phyloP scores from a whole-genome alignment of 176 grass and related monocot genomes.

The Microstegium vimineum region DNA sequence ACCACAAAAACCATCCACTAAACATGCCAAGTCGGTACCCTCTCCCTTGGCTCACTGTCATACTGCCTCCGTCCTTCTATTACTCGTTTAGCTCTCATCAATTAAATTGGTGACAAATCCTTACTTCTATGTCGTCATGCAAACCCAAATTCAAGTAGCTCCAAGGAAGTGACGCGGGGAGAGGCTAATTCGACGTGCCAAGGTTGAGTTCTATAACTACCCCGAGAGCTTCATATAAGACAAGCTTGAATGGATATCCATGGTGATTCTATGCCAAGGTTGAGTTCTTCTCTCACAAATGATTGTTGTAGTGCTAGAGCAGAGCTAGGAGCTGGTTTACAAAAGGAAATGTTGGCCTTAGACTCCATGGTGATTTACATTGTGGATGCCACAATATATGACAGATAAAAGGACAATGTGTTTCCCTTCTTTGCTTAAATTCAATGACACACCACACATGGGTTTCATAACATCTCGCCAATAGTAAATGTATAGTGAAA shows the following conservation, averaged over 20 bases:
- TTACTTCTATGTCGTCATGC: background rate
- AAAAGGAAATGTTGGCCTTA: background rate
- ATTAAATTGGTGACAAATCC: background rate
- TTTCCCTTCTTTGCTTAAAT: background rate
- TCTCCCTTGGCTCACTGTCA: background rate
- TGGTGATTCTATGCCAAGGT: too few species aligned
- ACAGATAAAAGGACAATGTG: background rate
- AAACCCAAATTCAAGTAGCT: background rate
- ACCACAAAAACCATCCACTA: too few species aligned
- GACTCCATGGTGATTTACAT: background rate
- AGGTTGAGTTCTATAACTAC: background rate
- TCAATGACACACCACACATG: background rate
- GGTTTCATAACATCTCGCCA: background rate
- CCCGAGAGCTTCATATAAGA: too few species aligned
- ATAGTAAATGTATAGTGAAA: background rate
- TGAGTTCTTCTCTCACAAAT: too few species aligned
- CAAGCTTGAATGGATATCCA: too few species aligned
- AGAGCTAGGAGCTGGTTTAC: background rate
- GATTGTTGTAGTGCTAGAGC: background rate
- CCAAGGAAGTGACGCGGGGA: too few species aligned
- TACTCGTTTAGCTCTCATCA: background rate
- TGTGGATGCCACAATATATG: background rate
- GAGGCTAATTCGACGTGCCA: too few species aligned
- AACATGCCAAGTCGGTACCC: background rate
- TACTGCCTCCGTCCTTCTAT: background rate